Conservation (phyloP, 2,329 filamentous ascomycete genomes). For the Emergomyces pasteurianus region DNA sequence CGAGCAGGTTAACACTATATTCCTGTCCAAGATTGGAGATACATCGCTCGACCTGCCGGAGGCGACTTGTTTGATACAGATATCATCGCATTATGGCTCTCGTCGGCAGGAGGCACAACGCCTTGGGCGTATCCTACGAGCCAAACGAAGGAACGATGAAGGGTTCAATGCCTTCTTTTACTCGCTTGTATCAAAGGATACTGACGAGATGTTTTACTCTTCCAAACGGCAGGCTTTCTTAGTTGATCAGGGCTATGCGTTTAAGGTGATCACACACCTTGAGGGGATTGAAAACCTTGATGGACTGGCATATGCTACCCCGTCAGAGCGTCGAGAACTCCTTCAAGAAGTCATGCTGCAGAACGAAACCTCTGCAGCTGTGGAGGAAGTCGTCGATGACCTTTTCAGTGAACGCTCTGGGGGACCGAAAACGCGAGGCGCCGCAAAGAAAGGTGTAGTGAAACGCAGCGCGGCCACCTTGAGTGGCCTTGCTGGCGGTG, state of each 20-base stretch:
- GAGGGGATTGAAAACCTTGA: slow-evolving; percentile 79
- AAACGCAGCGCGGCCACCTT: slow-evolving; percentile 75
- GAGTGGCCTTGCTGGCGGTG: slow-evolving; percentile 75
- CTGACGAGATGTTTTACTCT: slow-evolving; percentile 95
- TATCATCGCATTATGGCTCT: slow-evolving; percentile 94
- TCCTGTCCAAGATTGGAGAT: slow-evolving; percentile 94
- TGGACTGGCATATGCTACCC: slow-evolving; percentile 65
- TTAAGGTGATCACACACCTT: slow-evolving; percentile 95
- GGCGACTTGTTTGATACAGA: slow-evolving; percentile 92
- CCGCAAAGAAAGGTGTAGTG: slow-evolving; percentile 46
- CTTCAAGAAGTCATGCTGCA: slow-evolving; percentile 82
- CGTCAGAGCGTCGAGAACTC: slow-evolving; percentile 70
- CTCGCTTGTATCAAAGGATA: slow-evolving; percentile 92
- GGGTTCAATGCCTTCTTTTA: slow-evolving; percentile 99
- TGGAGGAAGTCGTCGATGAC: slow-evolving; percentile 59
- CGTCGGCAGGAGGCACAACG: slow-evolving; percentile 93
- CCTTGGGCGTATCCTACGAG: slow-evolving; percentile 81
- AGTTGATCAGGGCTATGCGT: slow-evolving; percentile 95
- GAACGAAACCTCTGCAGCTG: slow-evolving; percentile 60
- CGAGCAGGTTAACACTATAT: slow-evolving; percentile 77
- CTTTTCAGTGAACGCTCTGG: slow-evolving; percentile 48
- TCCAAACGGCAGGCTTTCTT: slow-evolving; percentile 94
- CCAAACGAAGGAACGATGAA: slow-evolving; percentile 91
- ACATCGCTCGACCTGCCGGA: slow-evolving; percentile 96
- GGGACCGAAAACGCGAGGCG: slow-evolving; percentile 26